These are phyloP conservation scores for Solanum ossicruentum DNA, from an alignment of 257 asterid genomes.

Conservation along the genomic window DNA sequence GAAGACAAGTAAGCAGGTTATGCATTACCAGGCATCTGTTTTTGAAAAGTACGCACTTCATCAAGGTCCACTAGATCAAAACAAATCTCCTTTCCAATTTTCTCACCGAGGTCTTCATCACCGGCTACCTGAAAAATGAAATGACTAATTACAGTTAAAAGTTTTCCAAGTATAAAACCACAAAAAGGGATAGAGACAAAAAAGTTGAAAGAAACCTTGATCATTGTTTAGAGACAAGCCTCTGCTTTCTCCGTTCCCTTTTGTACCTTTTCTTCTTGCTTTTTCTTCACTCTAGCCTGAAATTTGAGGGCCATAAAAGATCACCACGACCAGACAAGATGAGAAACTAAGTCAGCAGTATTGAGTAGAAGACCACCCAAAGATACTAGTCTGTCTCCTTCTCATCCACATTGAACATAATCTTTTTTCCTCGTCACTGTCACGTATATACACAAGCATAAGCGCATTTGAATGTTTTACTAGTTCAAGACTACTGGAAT, in stretches of 20 bases:
- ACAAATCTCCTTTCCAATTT: slow-evolving; percentile 64
- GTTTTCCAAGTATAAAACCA: neutral
- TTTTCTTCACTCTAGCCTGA: slow-evolving; percentile 57
- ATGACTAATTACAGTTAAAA: neutral
- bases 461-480: slow-evolving; percentile 59
- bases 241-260: slow-evolving; percentile 62
- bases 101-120: slow-evolving; percentile 55
- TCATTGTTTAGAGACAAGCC: slow-evolving; percentile 66
- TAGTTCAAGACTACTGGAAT: slow-evolving; percentile 20
- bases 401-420: slow-evolving; percentile 58
- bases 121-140: slow-evolving; percentile 52
- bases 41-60: slow-evolving; percentile 45
- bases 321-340: neutral
- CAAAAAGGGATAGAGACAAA: neutral
- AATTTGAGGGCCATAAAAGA: neutral
- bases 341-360: neutral
- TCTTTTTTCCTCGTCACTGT: slow-evolving; percentile 51
- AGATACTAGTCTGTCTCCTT: slow-evolving; percentile 60
- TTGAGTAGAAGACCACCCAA: slow-evolving; percentile 27
- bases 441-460: slow-evolving; percentile 72
- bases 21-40: slow-evolving; percentile 32
- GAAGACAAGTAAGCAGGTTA: neutral
- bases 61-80: slow-evolving; percentile 88
- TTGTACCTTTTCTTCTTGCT: slow-evolving; percentile 57
- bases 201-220: slow-evolving; percentile 34